phyloP scores from a whole-genome alignment of 768 basidiomycete genomes.

The Auricularia sp. region DNA sequence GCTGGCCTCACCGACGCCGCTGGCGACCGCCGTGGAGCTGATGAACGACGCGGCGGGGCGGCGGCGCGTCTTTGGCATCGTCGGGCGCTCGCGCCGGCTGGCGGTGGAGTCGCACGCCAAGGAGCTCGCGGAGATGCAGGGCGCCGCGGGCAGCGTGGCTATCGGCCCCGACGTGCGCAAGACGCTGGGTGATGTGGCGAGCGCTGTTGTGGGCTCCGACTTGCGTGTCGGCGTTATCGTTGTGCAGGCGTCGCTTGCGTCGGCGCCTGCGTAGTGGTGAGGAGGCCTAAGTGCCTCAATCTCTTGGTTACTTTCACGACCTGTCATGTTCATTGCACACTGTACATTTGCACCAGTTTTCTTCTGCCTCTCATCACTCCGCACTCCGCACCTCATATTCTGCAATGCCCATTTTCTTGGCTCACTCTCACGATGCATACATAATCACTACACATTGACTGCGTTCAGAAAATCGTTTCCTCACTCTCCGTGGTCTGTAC shows the following conservation, averaged over 20 bases:
- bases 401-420: no score
- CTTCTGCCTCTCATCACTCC: no score
- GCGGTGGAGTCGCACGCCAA: conserved; percentile 59
- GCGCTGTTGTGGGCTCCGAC: conserved; percentile 59
- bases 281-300: no score
- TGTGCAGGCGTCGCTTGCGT: conserved; percentile 39
- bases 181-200: conserved; percentile 79
- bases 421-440: no score
- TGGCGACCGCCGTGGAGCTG: conserved; percentile 13
- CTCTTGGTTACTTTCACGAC: no score
- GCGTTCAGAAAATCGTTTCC: no score
- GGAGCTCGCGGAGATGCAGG: conserved; percentile 61
- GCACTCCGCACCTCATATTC: no score
- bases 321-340: no score
- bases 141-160: conserved; percentile 34
- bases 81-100: conserved; percentile 66
- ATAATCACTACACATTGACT: no score
- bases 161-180: conserved; percentile 58
- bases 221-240: conserved; percentile 54
- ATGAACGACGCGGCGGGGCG: conserved; percentile 10
- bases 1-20: conserved; percentile 17
- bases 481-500: no score
- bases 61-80: conserved; percentile 48
- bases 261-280: no score
- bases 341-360: no score